Evolutionary conservation across 192 early-diverging fungal genomes (phyloP).

Genomic region (Coemansia biformis): DNA sequence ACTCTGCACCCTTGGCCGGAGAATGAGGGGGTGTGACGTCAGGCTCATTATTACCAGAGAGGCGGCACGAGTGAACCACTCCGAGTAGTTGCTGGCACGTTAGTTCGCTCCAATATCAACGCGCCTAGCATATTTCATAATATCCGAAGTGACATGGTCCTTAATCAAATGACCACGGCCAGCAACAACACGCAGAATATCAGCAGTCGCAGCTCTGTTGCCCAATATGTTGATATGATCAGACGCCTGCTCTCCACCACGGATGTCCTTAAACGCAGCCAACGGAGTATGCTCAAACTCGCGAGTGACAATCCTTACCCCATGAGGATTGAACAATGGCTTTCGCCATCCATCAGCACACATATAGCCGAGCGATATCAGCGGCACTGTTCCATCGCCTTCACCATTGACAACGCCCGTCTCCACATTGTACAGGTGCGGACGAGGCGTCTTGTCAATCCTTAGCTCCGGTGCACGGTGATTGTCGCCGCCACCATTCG

Average conservation of each 20-base stretch:
- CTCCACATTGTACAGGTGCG: constrained; percentile 51
- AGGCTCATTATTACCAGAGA: too few species aligned
- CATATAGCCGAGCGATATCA: constrained; percentile 85
- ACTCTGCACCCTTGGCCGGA: too few species aligned
- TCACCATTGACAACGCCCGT: constrained; percentile 61
- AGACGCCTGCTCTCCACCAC: constrained; percentile 68
- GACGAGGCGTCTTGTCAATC: constrained; percentile 27
- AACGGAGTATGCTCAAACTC: constrained; percentile 62
- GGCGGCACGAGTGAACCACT: too few species aligned
- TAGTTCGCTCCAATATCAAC: constrained; percentile 11
- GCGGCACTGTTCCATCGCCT: constrained; percentile 85
- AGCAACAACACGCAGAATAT: constrained; percentile 54
- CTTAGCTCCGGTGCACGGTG: constrained; percentile 19
- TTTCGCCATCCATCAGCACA: constrained; percentile 77
- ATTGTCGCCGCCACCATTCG: constrained; percentile 11
- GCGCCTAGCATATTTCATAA: constrained; percentile 37
- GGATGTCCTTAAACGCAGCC: constrained; percentile 57
- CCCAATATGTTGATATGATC: constrained; percentile 89
- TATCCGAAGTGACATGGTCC: constrained; percentile 45
- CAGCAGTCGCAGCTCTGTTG: constrained; percentile 63
- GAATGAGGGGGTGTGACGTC: too few species aligned
- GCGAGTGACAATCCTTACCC: constrained; percentile 61
- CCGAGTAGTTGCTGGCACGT: too few species aligned
- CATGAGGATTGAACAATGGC: constrained; percentile 73
- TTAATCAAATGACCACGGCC: constrained; percentile 38